phyloP scores from a whole-genome alignment of 257 asterid species.

The Nicotiana undulata region DNA sequence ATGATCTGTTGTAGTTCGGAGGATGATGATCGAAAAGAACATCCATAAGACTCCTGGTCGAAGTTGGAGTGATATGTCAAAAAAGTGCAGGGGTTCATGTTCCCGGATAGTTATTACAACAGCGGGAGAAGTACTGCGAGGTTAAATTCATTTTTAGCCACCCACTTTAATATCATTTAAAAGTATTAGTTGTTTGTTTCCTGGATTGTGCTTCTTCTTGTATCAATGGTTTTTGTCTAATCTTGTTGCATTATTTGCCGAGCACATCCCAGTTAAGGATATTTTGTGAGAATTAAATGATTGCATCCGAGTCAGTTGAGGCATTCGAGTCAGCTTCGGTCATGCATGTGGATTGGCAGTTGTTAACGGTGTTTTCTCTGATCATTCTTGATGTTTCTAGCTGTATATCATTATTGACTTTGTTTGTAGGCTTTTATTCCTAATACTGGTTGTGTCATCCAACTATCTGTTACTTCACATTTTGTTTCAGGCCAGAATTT shows the following conservation, averaged over 20 bases:
- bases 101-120: not conserved
- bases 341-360: not conserved
- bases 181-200: not conserved
- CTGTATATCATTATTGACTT: not conserved
- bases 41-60: constrained; percentile 60
- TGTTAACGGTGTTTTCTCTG: not conserved
- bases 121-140: not conserved
- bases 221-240: not conserved
- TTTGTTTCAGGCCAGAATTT: too few relatives aligned
- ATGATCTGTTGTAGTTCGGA: constrained; percentile 54
- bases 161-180: not conserved
- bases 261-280: not conserved
- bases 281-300: not conserved
- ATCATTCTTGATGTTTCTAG: not conserved
- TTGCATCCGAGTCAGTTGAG: not conserved
- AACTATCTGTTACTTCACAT: too few relatives aligned
- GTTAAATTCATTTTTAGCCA: not conserved
- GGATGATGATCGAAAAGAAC: constrained; percentile 52
- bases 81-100: not conserved
- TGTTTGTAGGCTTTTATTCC: constrained; percentile 66
- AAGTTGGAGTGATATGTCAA: constrained; percentile 59
- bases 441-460: constrained; percentile 81
- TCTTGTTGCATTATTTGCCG: not conserved
- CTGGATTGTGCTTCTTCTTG: not conserved
- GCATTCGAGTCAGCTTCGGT: not conserved